Evolutionary conservation across 2,329 filamentous ascomycete genomes (phyloP).

Genomic region (Acephala macrosclerotiorum): DNA sequence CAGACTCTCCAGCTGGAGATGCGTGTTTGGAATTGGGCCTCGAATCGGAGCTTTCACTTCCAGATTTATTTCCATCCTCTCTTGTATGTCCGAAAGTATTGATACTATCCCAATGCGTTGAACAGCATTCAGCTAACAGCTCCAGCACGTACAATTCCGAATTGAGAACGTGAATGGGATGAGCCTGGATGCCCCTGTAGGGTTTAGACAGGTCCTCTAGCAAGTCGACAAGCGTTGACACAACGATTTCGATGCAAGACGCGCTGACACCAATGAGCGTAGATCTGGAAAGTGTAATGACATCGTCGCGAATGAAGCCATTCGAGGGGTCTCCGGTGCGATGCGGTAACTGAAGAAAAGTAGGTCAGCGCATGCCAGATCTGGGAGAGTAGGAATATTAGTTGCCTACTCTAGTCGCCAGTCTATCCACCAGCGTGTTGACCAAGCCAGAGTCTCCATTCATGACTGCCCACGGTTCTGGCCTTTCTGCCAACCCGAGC

Average conservation of each 20-base stretch:
- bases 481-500: slow-evolving; percentile 36
- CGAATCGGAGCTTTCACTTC: slow-evolving; percentile 35
- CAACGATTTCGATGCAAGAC: slow-evolving; percentile 59
- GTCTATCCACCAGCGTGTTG: slow-evolving; percentile 67
- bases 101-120: slow-evolving; percentile 63
- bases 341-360: slow-evolving; percentile 62
- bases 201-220: slow-evolving; percentile 65
- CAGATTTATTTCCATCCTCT: slow-evolving; percentile 33
- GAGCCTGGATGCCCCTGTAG: slow-evolving; percentile 57
- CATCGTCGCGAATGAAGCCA: slow-evolving; percentile 66
- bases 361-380: slow-evolving; percentile 19
- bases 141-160: slow-evolving; percentile 71
- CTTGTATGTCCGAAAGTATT: slow-evolving; percentile 38
- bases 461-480: slow-evolving; percentile 50
- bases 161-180: slow-evolving; percentile 66
- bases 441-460: slow-evolving; percentile 66
- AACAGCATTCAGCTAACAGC: slow-evolving; percentile 70
- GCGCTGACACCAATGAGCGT: slow-evolving; percentile 68
- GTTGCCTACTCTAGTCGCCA: slow-evolving; percentile 63
- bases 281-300: slow-evolving; percentile 65
- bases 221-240: slow-evolving; percentile 63
- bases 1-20: slow-evolving; percentile 13
- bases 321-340: slow-evolving; percentile 64
- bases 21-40: slow-evolving; percentile 26
- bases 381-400: slow-evolving; percentile 8